phyloP scores from a whole-genome alignment of 352 stramenopile species.

The Phytophthora pluvialis region DNA sequence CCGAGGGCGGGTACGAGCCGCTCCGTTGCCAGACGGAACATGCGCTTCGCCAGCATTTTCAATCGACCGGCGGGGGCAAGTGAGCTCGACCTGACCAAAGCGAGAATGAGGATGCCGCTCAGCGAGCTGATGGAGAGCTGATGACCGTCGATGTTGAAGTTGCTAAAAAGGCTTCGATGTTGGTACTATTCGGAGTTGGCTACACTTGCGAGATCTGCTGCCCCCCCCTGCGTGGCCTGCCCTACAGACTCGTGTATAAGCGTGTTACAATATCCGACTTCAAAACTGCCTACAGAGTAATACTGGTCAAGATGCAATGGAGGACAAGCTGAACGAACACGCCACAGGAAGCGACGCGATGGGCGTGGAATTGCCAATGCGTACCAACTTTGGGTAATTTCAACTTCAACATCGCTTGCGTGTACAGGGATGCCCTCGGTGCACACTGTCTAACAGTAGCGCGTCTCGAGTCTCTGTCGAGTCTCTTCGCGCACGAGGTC shows the following conservation, averaged over 20 bases:
- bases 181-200: background rate
- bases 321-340: no score
- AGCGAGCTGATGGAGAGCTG: background rate
- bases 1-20: background rate
- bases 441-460: constrained; percentile 1
- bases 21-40: constrained; percentile 20
- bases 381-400: constrained; percentile 9
- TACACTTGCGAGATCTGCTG: background rate
- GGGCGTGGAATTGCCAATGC: no score
- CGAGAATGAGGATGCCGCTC: constrained; percentile 14
- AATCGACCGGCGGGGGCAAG: background rate
- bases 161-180: background rate
- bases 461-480: no score
- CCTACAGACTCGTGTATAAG: no score
- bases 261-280: no score
- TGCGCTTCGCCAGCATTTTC: constrained; percentile 23
- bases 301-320: no score
- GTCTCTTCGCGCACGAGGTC: no score
- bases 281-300: no score
- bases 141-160: constrained; percentile 23
- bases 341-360: no score
- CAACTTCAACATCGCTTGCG: constrained; percentile 13
- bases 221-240: no score
- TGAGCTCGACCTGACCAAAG: constrained; percentile 13
- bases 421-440: constrained; percentile 13